Evolutionary conservation across 2,329 filamentous ascomycete species (phyloP).

Genomic region (Sporothrix curviconia): DNA sequence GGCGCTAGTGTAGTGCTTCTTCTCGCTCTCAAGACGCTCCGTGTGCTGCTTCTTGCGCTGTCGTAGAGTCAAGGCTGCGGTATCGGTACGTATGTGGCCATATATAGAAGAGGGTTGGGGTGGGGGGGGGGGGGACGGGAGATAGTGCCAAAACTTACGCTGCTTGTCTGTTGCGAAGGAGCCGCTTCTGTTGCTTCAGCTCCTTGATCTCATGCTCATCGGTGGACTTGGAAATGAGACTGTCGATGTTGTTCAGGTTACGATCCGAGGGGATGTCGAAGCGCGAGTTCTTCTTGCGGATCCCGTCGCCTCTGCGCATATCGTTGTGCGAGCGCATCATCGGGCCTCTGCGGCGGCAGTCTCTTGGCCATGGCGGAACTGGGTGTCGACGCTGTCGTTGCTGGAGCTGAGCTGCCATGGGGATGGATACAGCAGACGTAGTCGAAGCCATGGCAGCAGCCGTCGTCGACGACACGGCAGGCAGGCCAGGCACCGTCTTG

Average conservation of each 20-base stretch:
- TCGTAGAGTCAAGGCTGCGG: slow-evolving; percentile 78
- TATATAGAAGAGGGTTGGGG: slow-evolving; percentile 17
- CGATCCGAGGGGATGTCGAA: slow-evolving; percentile 95
- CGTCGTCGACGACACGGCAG: slow-evolving; percentile 51
- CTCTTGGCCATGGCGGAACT: slow-evolving; percentile 45
- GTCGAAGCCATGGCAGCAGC: neutral
- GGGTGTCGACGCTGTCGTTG: slow-evolving; percentile 39
- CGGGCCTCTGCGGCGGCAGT: slow-evolving; percentile 61
- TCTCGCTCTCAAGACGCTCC: slow-evolving; percentile 91
- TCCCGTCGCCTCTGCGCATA: slow-evolving; percentile 72
- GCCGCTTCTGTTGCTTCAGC: slow-evolving; percentile 94
- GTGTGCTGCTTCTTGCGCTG: slow-evolving; percentile 98
- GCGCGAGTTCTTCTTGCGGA: slow-evolving; percentile 97
- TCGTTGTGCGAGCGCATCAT: slow-evolving; percentile 69
- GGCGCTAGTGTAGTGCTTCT: slow-evolving; percentile 77
- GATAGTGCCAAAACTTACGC: slow-evolving; percentile 57
- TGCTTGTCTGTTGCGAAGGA: slow-evolving; percentile 91
- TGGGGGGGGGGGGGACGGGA: neutral
- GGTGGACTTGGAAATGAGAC: slow-evolving; percentile 78
- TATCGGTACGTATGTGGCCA: slow-evolving; percentile 9
- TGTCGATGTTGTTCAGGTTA: slow-evolving; percentile 90
- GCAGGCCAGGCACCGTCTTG: slow-evolving; percentile 36
- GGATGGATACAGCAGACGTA: slow-evolving; percentile 12
- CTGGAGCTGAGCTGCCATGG: slow-evolving; percentile 15
- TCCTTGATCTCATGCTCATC: slow-evolving; percentile 95